These are phyloP conservation scores for Solanum gandarillasii DNA, from an alignment of 257 asterid species.

Conservation along the genomic window DNA sequence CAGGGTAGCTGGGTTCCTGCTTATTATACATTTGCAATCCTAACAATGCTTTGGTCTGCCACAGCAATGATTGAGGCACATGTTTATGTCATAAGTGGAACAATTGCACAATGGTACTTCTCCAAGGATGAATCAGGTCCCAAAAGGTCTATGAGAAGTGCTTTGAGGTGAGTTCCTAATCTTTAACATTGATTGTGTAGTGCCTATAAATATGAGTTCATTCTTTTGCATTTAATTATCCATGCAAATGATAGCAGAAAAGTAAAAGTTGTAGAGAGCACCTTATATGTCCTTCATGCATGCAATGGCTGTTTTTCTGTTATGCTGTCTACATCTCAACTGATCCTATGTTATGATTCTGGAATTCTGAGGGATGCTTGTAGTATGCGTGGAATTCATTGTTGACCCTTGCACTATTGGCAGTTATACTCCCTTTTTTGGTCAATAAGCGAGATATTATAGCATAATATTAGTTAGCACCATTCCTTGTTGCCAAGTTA, in stretches of 20 bases:
- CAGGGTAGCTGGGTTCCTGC: constrained; percentile 96
- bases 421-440: neutral
- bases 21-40: constrained; percentile 64
- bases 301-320: neutral
- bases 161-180: constrained; percentile 52
- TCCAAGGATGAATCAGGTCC: constrained; percentile 59
- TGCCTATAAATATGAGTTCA: neutral
- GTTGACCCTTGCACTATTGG: neutral
- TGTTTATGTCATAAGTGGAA: constrained; percentile 80
- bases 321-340: neutral
- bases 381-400: neutral
- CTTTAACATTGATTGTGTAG: neutral
- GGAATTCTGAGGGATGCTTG: neutral
- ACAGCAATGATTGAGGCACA: constrained; percentile 85
- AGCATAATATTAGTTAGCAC: too few species aligned
- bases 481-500: too few species aligned
- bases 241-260: neutral
- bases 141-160: constrained; percentile 61
- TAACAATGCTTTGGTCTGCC: constrained; percentile 95
- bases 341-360: neutral
- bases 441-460: too few species aligned
- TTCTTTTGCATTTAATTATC: neutral
- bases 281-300: neutral
- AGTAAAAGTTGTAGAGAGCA: neutral
- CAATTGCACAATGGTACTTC: constrained; percentile 94